These are phyloP conservation scores for Akanthomyces lecanii DNA, from an alignment of 2,329 filamentous ascomycete genomes.

Conservation along the genomic window DNA sequence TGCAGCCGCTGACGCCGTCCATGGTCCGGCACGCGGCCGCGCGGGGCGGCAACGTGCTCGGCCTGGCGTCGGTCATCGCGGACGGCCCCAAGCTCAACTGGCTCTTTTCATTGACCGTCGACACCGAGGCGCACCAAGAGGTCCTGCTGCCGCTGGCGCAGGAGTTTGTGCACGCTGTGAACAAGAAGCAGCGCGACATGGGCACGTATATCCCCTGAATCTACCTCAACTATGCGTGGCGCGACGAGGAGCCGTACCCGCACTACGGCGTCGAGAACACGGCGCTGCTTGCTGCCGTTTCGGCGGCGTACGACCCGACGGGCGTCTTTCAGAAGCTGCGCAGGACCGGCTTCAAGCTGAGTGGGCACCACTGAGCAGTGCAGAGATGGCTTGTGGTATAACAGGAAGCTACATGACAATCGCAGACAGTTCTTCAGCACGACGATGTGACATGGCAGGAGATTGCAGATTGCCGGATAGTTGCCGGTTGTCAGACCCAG, in stretches of 20 bases:
- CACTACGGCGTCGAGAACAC: constrained; percentile 36
- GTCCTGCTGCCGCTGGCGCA: constrained; percentile 29
- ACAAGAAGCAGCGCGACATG: constrained; percentile 25
- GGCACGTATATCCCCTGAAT: constrained; percentile 32
- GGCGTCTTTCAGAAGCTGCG: constrained; percentile 32
- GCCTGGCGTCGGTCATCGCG: constrained; percentile 30
- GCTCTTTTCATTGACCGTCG: constrained; percentile 36
- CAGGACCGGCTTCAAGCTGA: constrained; percentile 29
- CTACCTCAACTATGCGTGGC: constrained; percentile 42
- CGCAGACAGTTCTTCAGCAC: too few relatives aligned
- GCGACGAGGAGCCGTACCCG: constrained; percentile 34
- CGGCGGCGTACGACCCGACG: constrained; percentile 31
- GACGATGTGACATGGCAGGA: too few relatives aligned
- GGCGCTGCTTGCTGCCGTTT: constrained; percentile 26
- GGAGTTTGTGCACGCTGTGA: constrained; percentile 24
- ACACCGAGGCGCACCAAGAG: constrained; percentile 32
- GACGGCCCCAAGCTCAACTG: constrained; percentile 34
- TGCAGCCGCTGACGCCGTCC: constrained; percentile 30
- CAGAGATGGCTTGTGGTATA: too few relatives aligned
- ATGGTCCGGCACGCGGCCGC: constrained; percentile 24
- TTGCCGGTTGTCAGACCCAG: neutral
- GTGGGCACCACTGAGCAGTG: neutral
- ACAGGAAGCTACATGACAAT: too few relatives aligned
- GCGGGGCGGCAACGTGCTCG: constrained; percentile 30
- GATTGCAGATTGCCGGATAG: neutral